phyloP scores from a whole-genome alignment of 2,329 filamentous ascomycete species.

The Metarhizium album region DNA sequence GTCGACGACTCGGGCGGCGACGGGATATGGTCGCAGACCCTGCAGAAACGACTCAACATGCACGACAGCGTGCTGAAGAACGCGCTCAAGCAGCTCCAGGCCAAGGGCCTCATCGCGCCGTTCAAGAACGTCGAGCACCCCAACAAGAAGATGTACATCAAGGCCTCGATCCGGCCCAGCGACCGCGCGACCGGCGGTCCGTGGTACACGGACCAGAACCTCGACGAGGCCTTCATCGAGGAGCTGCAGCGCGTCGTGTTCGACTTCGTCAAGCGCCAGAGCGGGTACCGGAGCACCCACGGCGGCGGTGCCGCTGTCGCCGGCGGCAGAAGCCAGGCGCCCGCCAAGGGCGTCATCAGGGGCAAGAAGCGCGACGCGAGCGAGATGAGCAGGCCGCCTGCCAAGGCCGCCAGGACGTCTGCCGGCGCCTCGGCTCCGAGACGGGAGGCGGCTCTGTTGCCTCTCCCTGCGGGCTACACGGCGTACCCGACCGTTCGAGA shows the following conservation, averaged over 20 bases:
- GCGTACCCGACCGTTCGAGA: conserved; percentile 72
- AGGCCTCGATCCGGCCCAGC: conserved; percentile 70
- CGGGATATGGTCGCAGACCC: conserved; percentile 83
- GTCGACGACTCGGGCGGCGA: conserved; percentile 79
- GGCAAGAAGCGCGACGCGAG: conserved; percentile 41
- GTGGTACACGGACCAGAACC: conserved; percentile 86
- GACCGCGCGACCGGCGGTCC: conserved; percentile 88
- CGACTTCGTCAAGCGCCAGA: conserved; percentile 59
- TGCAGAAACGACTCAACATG: conserved; percentile 70
- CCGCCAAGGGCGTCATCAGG: conserved; percentile 46
- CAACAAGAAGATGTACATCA: conserved; percentile 92
- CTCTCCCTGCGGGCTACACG: conserved; percentile 55
- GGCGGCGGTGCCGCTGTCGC: conserved; percentile 14
- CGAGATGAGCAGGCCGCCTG: conserved; percentile 23
- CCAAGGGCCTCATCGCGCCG: conserved; percentile 70
- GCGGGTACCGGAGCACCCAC: conserved; percentile 49
- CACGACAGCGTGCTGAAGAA: conserved; percentile 75
- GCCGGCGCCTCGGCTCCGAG: conserved; percentile 7
- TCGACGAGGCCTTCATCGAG: conserved; percentile 82
- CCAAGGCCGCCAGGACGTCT: conserved; percentile 17
- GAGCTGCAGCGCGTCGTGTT: conserved; percentile 64
- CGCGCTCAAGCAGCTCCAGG: conserved; percentile 72
- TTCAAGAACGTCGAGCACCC: conserved; percentile 90
- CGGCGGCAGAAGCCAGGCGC: conserved; percentile 29
- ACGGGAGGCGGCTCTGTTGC: conserved; percentile 33